Conservation (phyloP, 1,139 yeast species). For the Pichia sp. region DNA sequence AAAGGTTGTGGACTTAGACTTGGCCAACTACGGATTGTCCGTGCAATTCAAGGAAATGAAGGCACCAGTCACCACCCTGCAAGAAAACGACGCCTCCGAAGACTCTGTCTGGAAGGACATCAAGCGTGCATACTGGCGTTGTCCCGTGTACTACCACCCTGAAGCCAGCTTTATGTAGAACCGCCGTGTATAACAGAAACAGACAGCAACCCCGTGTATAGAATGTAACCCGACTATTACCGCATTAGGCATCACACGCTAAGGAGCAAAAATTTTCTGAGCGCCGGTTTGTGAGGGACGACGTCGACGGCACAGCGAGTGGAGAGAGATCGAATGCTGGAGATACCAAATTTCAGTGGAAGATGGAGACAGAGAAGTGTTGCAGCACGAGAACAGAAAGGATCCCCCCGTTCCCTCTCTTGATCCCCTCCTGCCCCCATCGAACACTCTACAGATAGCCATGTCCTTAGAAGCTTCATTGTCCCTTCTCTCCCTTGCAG, state of each 20-base stretch:
- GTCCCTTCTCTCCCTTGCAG: conserved; percentile 53
- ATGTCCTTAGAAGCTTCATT: conserved; percentile 57
- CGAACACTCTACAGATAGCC: neutral
- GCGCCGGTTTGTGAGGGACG: too few relatives aligned
- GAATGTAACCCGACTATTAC: too few relatives aligned
- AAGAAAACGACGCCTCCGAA: conserved; percentile 29
- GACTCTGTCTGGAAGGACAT: conserved; percentile 68
- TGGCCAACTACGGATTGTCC: conserved; percentile 72
- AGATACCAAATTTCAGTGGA: too few relatives aligned
- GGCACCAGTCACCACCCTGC: conserved; percentile 38
- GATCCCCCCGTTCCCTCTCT: neutral
- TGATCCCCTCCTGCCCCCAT: neutral
- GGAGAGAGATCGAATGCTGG: too few relatives aligned
- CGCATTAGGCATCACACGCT: too few relatives aligned
- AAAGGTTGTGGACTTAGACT: conserved; percentile 76
- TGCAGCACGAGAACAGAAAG: too few relatives aligned
- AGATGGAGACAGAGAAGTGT: too few relatives aligned
- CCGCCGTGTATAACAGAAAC: neutral
- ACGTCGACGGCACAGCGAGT: too few relatives aligned
- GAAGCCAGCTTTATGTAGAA: conserved; percentile 43
- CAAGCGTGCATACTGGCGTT: conserved; percentile 72
- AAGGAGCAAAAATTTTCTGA: too few relatives aligned
- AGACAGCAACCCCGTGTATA: too few relatives aligned
- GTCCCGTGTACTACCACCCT: conserved; percentile 67
- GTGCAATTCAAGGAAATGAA: conserved; percentile 50